phyloP scores from a whole-genome alignment of 129 eudicot genomes.

The Tagetes erecta region DNA sequence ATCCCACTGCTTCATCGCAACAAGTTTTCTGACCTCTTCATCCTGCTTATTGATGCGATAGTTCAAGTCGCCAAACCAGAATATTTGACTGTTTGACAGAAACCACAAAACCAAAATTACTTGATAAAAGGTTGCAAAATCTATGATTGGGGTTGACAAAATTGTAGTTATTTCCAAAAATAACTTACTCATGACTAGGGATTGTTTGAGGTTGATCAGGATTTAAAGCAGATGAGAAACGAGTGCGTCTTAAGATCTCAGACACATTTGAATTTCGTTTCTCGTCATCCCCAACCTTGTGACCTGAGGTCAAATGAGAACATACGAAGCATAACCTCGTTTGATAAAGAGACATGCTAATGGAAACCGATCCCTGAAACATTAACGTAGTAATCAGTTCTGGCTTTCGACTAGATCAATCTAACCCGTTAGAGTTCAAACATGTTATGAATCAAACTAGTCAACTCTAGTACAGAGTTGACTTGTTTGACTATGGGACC shows the following conservation, averaged over 20 bases:
- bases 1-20: conserved; percentile 67
- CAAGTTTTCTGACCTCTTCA: conserved; percentile 75
- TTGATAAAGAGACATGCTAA: conserved; percentile 94
- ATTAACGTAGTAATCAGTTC: conserved; percentile 5
- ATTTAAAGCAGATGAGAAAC: conserved; percentile 71
- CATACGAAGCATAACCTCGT: conserved; percentile 87
- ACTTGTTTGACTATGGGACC: background rate
- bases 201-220: conserved; percentile 76
- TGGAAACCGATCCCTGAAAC: conserved; percentile 87
- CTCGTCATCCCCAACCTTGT: conserved; percentile 76
- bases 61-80: conserved; percentile 99
- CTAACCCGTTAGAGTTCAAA: background rate
- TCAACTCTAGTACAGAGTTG: background rate
- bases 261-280: conserved; percentile 85
- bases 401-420: background rate
- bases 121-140: background rate
- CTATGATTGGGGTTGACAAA: background rate
- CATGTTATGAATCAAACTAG: background rate
- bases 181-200: conserved; percentile 90
- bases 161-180: background rate
- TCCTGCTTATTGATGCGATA: conserved; percentile 91
- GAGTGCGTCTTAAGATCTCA: conserved; percentile 87
- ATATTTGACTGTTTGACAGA: conserved; percentile 68
- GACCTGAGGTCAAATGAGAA: conserved; percentile 93
- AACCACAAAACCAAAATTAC: conserved; percentile 8